These are phyloP conservation scores for Entomortierella parvispora DNA, from an alignment of 192 early-diverging fungal species.

Conservation along the genomic window DNA sequence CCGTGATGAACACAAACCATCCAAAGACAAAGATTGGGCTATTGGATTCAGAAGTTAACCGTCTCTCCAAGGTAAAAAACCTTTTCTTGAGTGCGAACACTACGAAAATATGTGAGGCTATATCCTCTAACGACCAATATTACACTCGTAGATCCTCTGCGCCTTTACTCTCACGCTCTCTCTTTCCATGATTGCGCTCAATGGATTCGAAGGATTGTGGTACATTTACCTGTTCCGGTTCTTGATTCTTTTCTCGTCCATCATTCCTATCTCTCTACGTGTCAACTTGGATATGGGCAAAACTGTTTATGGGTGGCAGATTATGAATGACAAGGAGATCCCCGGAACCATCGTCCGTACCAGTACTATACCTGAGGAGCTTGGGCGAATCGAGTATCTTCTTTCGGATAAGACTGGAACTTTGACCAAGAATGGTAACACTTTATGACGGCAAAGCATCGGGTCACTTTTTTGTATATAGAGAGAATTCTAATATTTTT, in stretches of 20 bases:
- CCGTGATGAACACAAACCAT: slow-evolving; percentile 96
- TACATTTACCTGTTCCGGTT: slow-evolving; percentile 93
- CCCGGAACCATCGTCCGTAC: slow-evolving; percentile 90
- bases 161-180: slow-evolving; percentile 85
- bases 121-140: not conserved
- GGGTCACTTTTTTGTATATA: not conserved
- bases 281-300: slow-evolving; percentile 99
- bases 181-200: slow-evolving; percentile 86
- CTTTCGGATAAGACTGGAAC: slow-evolving; percentile 97
- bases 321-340: slow-evolving; percentile 89
- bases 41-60: slow-evolving; percentile 91
- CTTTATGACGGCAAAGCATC: not conserved
- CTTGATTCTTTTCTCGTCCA: slow-evolving; percentile 94
- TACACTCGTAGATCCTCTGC: slow-evolving; percentile 76
- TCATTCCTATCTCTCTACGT: slow-evolving; percentile 94
- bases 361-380: slow-evolving; percentile 94
- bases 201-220: slow-evolving; percentile 91
- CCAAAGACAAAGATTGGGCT: slow-evolving; percentile 92
- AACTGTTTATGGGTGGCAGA: slow-evolving; percentile 88
- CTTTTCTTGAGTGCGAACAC: not conserved
- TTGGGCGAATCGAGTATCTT: slow-evolving; percentile 93
- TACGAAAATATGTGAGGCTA: not conserved
- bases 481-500: not conserved
- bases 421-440: slow-evolving; percentile 87
- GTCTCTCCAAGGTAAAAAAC: slow-evolving; percentile 78